These are phyloP conservation scores for Oxyria digyna DNA, from an alignment of 148 eudicot genomes.

Conservation along the genomic window DNA sequence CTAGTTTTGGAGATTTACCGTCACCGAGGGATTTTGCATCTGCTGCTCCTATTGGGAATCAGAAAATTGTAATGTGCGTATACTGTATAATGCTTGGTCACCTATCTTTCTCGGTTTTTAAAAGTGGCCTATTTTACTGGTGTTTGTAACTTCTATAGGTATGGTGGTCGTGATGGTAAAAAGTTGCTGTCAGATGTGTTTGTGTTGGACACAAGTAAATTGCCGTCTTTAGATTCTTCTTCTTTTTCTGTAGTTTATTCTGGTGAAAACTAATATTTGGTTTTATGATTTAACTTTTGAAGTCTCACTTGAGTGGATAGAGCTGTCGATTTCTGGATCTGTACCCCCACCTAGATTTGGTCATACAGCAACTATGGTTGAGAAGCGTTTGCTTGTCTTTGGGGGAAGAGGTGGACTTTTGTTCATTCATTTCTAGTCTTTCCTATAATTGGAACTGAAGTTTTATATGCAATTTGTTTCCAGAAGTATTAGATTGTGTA, in stretches of 20 bases:
- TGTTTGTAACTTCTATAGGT: constrained; percentile 43
- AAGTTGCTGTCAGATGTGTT: constrained; percentile 93
- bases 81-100: constrained; percentile 8
- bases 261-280: neutral
- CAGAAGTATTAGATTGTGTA: neutral
- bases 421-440: neutral
- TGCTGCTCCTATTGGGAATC: constrained; percentile 84
- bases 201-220: constrained; percentile 84
- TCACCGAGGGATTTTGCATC: constrained; percentile 95
- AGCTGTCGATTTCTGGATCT: constrained; percentile 69
- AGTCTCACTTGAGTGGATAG: constrained; percentile 98
- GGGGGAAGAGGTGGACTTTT: constrained; percentile 79
- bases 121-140: neutral
- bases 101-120: constrained; percentile 5
- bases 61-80: constrained; percentile 87
- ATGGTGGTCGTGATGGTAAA: constrained; percentile 98
- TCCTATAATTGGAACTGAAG: neutral
- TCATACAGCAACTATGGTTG: constrained; percentile 94
- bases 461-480: neutral
- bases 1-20: constrained; percentile 94
- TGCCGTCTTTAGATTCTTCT: constrained; percentile 1
- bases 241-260: neutral
- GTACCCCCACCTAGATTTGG: constrained; percentile 97
- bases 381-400: constrained; percentile 82
- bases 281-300: constrained; percentile 7